Conservation (phyloP, 768 basidiomycete genomes). For the Mrakia gelida region DNA sequence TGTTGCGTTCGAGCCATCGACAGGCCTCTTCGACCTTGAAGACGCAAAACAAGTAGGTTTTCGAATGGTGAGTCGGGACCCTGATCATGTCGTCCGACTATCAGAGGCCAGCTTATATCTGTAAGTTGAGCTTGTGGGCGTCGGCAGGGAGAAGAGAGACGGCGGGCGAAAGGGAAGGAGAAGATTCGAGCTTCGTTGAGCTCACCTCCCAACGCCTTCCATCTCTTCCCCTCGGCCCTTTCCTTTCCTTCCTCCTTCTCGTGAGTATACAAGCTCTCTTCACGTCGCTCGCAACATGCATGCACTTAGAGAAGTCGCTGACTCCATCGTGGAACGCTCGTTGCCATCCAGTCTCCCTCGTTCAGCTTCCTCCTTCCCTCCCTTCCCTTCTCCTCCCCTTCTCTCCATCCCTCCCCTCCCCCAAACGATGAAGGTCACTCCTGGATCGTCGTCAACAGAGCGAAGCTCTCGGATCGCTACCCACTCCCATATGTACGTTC, state of each 20-base stretch:
- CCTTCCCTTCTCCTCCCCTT: no score
- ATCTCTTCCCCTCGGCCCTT: neutral
- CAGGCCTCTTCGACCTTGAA: no score
- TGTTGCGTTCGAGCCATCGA: no score
- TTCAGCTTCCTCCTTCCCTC: neutral
- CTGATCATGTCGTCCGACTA: no score
- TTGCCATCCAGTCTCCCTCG: neutral
- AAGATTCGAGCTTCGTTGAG: neutral
- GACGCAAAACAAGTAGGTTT: no score
- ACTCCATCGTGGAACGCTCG: no score
- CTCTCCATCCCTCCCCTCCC: neutral
- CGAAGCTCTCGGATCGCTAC: conserved; percentile 30
- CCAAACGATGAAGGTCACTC: conserved; percentile 31
- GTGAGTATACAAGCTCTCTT: neutral
- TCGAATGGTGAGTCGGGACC: no score
- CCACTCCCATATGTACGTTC: conserved; percentile 30
- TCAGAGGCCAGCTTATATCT: no score
- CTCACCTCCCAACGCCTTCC: conserved; percentile 2
- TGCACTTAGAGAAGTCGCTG: neutral
- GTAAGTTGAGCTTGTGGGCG: no score
- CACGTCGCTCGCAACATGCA: neutral
- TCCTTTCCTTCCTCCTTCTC: neutral
- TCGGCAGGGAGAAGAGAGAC: neutral
- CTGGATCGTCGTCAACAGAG: conserved; percentile 14
- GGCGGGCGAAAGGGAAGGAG: no score